Percentiles rank a stretch among this genome's conserved stretches.
These are phyloP conservation scores for Linum usitatissimum DNA, from an alignment of 345 rosid species.

Conservation along the genomic window DNA sequence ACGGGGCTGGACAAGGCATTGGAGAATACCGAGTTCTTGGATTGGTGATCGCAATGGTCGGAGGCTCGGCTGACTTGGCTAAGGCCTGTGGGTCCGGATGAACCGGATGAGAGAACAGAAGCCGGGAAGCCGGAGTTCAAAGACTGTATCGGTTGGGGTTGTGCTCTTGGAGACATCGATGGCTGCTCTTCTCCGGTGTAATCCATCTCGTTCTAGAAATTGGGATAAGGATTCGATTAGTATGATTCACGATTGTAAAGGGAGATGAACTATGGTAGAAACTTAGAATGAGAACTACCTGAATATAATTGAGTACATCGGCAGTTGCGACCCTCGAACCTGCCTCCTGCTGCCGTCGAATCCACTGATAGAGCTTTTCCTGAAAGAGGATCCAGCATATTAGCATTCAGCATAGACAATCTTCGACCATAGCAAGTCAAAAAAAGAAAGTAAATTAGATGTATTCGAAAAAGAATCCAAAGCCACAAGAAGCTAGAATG, in stretches of 20 bases:
- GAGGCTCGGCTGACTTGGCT: constrained; percentile 34
- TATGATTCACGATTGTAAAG: background rate
- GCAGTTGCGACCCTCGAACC: constrained; percentile 58
- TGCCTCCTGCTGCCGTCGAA: constrained; percentile 74
- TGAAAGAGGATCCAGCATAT: constrained; percentile 9
- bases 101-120: constrained; percentile 53
- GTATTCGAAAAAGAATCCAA: too few species aligned
- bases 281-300: constrained; percentile 30
- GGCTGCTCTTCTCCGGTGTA: constrained; percentile 44
- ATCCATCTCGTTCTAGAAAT: constrained; percentile 44
- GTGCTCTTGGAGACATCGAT: constrained; percentile 51
- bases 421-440: too few species aligned
- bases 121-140: constrained; percentile 30
- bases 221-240: constrained; percentile 4
- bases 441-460: too few species aligned
- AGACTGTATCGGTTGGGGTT: constrained; percentile 38
- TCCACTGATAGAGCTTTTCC: constrained; percentile 89
- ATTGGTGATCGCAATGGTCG: constrained; percentile 57
- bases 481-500: too few species aligned
- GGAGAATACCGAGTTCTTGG: constrained; percentile 72
- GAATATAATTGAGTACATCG: constrained; percentile 60
- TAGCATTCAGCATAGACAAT: too few species aligned
- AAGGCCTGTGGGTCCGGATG: constrained; percentile 35
- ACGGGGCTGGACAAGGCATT: constrained; percentile 75
- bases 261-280: background rate